These are phyloP conservation scores for Arabidopsis arenosa DNA, from an alignment of 345 rosid genomes.

Conservation along the genomic window DNA sequence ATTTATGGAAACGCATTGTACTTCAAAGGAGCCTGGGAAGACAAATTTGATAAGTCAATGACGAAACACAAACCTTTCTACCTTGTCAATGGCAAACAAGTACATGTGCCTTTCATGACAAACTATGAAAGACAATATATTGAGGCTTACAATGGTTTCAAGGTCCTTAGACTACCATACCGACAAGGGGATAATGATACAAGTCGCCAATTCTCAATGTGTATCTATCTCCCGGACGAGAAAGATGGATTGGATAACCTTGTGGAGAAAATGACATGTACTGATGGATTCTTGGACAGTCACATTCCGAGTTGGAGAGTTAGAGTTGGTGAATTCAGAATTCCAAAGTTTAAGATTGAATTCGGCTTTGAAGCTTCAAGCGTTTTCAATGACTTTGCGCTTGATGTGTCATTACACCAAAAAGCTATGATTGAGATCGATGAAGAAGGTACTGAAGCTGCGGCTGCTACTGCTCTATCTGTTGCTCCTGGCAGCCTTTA, in stretches of 20 bases:
- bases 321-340: background rate
- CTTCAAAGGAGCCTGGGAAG: background rate
- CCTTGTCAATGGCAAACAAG: background rate
- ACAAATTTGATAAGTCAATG: background rate
- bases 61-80: background rate
- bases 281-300: slow-evolving; percentile 27
- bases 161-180: background rate
- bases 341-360: slow-evolving; percentile 25
- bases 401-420: background rate
- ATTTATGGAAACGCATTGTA: background rate
- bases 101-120: background rate
- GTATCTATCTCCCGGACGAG: slow-evolving; percentile 9
- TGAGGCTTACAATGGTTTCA: background rate
- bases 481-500: too few species aligned
- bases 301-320: background rate
- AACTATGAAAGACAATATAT: background rate
- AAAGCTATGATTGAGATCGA: slow-evolving; percentile 8
- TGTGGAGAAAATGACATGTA: background rate
- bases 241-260: slow-evolving; percentile 6
- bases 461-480: background rate
- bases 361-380: background rate
- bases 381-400: background rate
- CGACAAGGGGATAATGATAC: background rate
- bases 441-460: slow-evolving; percentile 7
- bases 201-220: background rate